Percentiles rank a stretch among this genome's conserved stretches.
phyloP scores from a whole-genome alignment of 2,329 filamentous ascomycete genomes.

The Ophiosphaerella narmari region DNA sequence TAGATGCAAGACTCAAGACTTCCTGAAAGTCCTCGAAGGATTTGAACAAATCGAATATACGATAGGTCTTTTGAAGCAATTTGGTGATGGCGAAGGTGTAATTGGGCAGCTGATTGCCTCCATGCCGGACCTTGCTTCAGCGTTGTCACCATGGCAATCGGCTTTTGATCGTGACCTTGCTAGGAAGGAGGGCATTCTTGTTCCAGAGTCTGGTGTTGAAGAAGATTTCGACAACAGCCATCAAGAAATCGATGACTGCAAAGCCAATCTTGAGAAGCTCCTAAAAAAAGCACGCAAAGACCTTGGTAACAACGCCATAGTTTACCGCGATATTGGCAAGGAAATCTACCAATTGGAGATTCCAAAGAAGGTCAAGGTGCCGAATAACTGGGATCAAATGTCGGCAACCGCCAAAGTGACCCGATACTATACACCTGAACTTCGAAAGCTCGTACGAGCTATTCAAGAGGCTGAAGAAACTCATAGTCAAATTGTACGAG shows the following conservation, averaged over 20 bases:
- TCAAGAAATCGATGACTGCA: conserved; percentile 74
- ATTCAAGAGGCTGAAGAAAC: conserved; percentile 94
- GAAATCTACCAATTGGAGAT: conserved; percentile 96
- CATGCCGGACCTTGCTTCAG: conserved; percentile 81
- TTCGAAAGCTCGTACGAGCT: conserved; percentile 80
- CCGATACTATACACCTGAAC: conserved; percentile 88
- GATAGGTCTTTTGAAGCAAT: conserved; percentile 75
- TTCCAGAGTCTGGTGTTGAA: conserved; percentile 86
- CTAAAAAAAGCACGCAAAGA: conserved; percentile 73
- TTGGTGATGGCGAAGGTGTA: conserved; percentile 77
- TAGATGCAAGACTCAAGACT: conserved; percentile 87
- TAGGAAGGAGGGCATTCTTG: conserved; percentile 76
- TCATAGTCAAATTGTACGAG: conserved; percentile 87
- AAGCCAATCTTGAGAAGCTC: conserved; percentile 71
- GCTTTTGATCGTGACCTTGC: conserved; percentile 86
- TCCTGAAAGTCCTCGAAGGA: conserved; percentile 89
- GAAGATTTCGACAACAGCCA: conserved; percentile 89
- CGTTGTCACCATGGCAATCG: conserved; percentile 83
- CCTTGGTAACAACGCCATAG: conserved; percentile 69
- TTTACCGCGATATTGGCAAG: conserved; percentile 78
- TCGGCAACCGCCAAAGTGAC: conserved; percentile 89
- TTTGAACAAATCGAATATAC: conserved; percentile 98
- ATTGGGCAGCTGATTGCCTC: conserved; percentile 80
- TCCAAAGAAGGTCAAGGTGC: conserved; percentile 83
- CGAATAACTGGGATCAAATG: conserved; percentile 92